These are phyloP conservation scores for Pseudoscleropodium purum DNA, from an alignment of 225 moss, liverwort and hornwort species.

Conservation along the genomic window DNA sequence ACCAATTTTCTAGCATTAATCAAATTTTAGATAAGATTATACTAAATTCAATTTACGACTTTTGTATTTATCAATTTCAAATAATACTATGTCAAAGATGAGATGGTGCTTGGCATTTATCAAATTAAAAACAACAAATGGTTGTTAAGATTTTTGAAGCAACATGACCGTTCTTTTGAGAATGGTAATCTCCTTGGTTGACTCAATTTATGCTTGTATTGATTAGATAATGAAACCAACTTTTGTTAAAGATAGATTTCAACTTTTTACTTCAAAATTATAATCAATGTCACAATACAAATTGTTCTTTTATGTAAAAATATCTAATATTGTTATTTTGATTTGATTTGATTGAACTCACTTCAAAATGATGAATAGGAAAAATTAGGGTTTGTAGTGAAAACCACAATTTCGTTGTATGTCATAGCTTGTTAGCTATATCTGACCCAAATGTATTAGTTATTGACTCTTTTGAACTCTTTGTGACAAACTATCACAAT, in stretches of 20 bases:
- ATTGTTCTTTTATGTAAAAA: too few relatives aligned
- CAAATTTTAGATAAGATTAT: neutral
- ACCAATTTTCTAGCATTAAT: neutral
- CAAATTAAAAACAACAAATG: neutral
- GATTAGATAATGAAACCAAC: neutral
- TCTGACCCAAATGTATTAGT: too few relatives aligned
- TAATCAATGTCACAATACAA: fast-evolving
- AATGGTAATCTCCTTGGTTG: neutral
- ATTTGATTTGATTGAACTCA: too few relatives aligned
- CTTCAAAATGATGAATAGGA: too few relatives aligned
- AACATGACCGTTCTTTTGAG: neutral
- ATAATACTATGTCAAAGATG: neutral
- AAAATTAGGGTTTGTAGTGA: neutral
- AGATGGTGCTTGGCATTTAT: fast-evolving
- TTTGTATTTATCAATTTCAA: neutral
- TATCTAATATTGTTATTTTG: too few relatives aligned
- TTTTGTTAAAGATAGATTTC: neutral
- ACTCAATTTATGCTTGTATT: neutral
- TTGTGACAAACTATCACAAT: too few relatives aligned
- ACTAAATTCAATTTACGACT: neutral
- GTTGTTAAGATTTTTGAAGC: neutral
- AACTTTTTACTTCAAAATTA: neutral
- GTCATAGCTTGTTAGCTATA: neutral
- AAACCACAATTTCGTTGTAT: neutral
- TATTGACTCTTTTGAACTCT: too few relatives aligned